These are phyloP conservation scores for Botrytis sinoallii DNA, from an alignment of 2,329 filamentous ascomycete genomes.

Conservation along the genomic window DNA sequence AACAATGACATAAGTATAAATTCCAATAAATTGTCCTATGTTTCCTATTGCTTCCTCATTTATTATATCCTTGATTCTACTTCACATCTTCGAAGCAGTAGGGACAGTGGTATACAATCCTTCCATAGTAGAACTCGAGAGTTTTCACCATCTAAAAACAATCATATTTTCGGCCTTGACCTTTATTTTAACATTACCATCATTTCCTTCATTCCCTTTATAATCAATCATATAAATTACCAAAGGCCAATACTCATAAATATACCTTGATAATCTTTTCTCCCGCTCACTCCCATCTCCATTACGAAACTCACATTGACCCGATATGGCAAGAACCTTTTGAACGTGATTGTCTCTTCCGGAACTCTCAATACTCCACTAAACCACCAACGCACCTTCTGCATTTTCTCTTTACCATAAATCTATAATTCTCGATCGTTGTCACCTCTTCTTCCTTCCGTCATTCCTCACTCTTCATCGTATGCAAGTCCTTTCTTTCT, in stretches of 20 bases:
- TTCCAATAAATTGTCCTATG: neutral
- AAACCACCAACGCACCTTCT: neutral
- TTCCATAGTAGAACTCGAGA: neutral
- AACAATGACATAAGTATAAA: neutral
- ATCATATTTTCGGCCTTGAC: neutral
- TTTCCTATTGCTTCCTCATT: no score
- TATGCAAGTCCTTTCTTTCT: conserved; percentile 15
- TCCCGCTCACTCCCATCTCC: neutral
- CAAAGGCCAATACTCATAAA: neutral
- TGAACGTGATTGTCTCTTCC: neutral
- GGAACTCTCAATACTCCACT: neutral
- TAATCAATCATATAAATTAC: neutral
- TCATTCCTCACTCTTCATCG: conserved; percentile 11
- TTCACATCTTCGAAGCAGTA: neutral
- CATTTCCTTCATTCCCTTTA: neutral
- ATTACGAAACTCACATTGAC: neutral
- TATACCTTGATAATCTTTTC: neutral
- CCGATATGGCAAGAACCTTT: neutral
- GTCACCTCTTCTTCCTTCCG: conserved; percentile 19
- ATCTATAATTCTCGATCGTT: neutral
- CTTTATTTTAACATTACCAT: neutral
- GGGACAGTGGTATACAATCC: neutral
- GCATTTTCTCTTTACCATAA: neutral
- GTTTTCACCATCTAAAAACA: neutral
- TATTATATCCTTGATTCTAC: neutral